phyloP scores from a whole-genome alignment of 148 eudicot genomes.

The Fallopia convolvulus region DNA sequence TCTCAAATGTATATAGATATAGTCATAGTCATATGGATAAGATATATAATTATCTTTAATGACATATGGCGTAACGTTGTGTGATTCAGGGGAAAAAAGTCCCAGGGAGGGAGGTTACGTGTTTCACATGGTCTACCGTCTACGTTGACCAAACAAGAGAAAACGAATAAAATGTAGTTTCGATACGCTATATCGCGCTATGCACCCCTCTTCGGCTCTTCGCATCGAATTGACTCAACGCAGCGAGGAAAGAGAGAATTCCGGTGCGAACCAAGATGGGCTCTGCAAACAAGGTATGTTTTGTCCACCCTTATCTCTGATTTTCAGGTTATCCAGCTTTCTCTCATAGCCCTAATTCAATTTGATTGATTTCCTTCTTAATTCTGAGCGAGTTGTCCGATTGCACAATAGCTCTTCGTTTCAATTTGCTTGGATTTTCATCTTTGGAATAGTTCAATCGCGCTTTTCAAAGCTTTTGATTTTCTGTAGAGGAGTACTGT shows the following conservation, averaged over 20 bases:
- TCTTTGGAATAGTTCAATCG: neutral
- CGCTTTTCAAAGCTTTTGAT: neutral
- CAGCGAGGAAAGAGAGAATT: neutral
- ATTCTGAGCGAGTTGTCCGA: neutral
- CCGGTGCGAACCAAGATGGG: neutral
- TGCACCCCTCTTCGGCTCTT: neutral
- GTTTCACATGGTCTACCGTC: neutral
- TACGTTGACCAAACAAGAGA: neutral
- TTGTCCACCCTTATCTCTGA: neutral
- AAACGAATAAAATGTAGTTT: neutral
- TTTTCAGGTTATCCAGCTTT: neutral
- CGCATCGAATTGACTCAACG: neutral
- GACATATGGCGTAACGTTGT: no score
- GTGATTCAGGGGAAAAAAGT: neutral
- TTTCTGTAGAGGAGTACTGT: neutral
- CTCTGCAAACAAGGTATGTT: conserved; percentile 2
- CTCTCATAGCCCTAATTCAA: neutral
- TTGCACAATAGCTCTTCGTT: neutral
- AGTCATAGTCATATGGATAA: no score
- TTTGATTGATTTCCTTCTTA: neutral
- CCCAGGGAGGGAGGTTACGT: neutral
- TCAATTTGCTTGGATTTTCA: neutral
- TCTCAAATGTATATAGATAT: no score
- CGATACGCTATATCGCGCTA: neutral
- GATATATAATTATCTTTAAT: no score